Percentiles rank a stretch among this genome's conserved stretches.
phyloP scores from a whole-genome alignment of 352 stramenopile species.

The Achlya hypogyna region DNA sequence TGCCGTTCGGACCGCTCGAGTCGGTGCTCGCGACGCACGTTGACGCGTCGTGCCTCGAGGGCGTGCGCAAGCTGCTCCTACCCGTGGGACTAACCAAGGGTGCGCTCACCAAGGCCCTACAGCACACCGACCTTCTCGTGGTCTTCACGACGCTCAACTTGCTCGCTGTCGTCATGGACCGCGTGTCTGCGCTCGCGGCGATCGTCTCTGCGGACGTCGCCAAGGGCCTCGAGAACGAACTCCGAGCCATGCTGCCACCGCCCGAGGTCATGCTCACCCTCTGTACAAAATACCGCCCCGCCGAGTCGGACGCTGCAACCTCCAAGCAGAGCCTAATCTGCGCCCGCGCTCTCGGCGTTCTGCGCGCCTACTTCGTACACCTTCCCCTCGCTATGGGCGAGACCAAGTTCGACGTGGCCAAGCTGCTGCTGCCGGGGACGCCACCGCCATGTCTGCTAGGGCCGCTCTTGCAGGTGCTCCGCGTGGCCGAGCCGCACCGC shows the following conservation, averaged over 20 bases:
- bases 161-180: slow-evolving; percentile 46
- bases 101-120: slow-evolving; percentile 68
- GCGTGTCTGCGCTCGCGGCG: slow-evolving; percentile 22
- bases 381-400: slow-evolving; percentile 66
- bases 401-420: slow-evolving; percentile 78
- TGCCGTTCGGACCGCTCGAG: slow-evolving; percentile 28
- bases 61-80: slow-evolving; percentile 50
- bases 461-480: slow-evolving; percentile 61
- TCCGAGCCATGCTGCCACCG: slow-evolving; percentile 64
- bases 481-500: slow-evolving; percentile 43
- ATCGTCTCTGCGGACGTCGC: neutral
- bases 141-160: slow-evolving; percentile 66
- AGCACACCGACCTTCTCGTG: slow-evolving; percentile 63
- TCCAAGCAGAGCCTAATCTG: slow-evolving; percentile 43
- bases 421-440: slow-evolving; percentile 39
- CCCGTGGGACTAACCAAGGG: slow-evolving; percentile 57
- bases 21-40: slow-evolving; percentile 23
- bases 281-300: slow-evolving; percentile 32
- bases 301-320: neutral
- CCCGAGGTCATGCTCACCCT: slow-evolving; percentile 73
- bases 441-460: slow-evolving; percentile 23
- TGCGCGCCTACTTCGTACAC: slow-evolving; percentile 65
- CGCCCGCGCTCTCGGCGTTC: slow-evolving; percentile 59
- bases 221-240: slow-evolving; percentile 26
- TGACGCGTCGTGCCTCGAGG: slow-evolving; percentile 12